These are phyloP conservation scores for Bipolaris bicolor DNA, from an alignment of 2,329 filamentous ascomycete genomes.

Conservation along the genomic window DNA sequence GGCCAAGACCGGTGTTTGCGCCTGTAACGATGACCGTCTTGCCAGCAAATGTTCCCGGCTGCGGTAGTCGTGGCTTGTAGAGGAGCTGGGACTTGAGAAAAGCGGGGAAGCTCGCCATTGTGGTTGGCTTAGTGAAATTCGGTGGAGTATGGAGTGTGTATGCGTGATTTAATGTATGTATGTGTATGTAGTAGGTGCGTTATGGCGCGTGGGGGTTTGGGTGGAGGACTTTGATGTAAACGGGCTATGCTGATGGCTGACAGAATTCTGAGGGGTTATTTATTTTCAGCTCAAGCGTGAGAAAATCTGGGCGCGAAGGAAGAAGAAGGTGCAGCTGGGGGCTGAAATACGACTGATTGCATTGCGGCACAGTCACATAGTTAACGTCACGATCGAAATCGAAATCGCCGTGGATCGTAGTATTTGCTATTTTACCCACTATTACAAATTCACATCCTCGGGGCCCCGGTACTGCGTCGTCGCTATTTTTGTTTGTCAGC, in stretches of 20 bases:
- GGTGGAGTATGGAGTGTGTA: too few relatives aligned
- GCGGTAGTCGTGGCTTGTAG: conserved; percentile 6
- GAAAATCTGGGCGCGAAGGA: not conserved
- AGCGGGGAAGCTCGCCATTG: conserved; percentile 8
- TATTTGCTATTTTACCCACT: not conserved
- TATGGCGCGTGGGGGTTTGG: too few relatives aligned
- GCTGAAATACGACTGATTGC: not conserved
- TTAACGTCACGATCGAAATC: not conserved
- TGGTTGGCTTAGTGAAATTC: not conserved
- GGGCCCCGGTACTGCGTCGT: not conserved
- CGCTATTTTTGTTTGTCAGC: not conserved
- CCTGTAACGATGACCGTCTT: conserved; percentile 10
- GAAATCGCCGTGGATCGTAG: not conserved
- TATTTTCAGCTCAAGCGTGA: not conserved
- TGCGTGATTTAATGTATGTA: too few relatives aligned
- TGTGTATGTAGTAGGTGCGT: too few relatives aligned
- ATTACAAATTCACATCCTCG: not conserved
- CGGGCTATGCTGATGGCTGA: not conserved
- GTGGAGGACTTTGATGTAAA: not conserved
- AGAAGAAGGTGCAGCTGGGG: not conserved
- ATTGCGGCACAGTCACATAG: not conserved
- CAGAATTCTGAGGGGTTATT: too few relatives aligned
- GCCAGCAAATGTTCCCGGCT: conserved; percentile 1
- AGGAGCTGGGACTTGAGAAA: conserved; percentile 8
- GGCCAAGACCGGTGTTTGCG: conserved; percentile 7